Base-by-base conservation (phyloP, 2,329 filamentous ascomycete species). In the Metarhizium humberi region DNA sequence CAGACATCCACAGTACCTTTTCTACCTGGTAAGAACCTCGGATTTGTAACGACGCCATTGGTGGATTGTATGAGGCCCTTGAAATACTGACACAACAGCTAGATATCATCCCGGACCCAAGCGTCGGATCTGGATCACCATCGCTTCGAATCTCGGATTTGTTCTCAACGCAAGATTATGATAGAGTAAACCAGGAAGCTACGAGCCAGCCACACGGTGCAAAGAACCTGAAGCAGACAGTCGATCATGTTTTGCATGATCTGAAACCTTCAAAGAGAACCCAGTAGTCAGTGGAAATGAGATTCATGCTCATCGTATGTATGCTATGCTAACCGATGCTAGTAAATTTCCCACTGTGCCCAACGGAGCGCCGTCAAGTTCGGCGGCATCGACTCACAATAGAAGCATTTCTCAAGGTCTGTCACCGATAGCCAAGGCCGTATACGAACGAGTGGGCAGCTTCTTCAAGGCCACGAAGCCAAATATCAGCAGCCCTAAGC, bases 1-100 rank as follows among this genome's bases (percentile, higher is more conserved):
- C 86, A 92, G 67, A 88, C 86, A 51, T 90, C 88, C 3, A 86
- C 92, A 51, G 79, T 89, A 53, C 88, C 89, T 3, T 90, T 92
- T 69, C 82, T 87, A 68, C 81, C 87, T 61, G 84, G 89, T 91
- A 71, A 60, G 76, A 65, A 32, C 13, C 48, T 20, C 46, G 29
- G 51, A 11, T 4, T 18, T 36, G n/a, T 30, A 20, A 11, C n/a
- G 36, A n/a, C 16, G 25, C 50, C 52, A 16, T 36, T 11, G n/a
- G 18, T 10, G 38, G n/a, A 13, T n/a, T 50, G 40, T 45, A 38
- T 5, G 25, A 14, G 49, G 36, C 7, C 32, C 7, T 29, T 51
- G 5, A 13, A 6, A 2, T 7, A 13, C 36, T 52, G 40, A 52
- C 29, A 18, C 25, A 20, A 51, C 14, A 10, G 7, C 14, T 49